Conservation (phyloP, 306 rosid genomes). For the Vicia villosa region DNA sequence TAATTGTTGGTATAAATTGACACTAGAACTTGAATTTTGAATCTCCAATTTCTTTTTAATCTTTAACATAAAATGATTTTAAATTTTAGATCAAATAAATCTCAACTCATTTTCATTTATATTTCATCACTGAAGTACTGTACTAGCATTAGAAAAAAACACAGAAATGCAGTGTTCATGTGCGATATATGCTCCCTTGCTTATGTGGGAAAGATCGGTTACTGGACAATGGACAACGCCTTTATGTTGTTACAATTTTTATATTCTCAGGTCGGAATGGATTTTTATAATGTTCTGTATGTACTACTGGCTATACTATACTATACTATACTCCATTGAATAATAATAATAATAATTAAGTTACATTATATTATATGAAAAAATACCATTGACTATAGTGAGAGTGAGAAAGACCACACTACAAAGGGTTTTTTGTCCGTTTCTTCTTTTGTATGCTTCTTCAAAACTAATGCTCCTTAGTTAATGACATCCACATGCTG, state of each 20-base stretch:
- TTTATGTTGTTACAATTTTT: conserved; percentile 32
- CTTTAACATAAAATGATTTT: no score
- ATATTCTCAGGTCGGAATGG: conserved; percentile 38
- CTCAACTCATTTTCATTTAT: no score
- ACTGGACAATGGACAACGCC: conserved; percentile 18
- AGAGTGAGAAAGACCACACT: conserved; percentile 47
- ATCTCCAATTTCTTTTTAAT: no score
- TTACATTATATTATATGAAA: background rate
- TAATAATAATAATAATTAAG: background rate
- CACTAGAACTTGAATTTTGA: no score
- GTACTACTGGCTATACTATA: background rate
- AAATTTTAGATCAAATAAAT: no score
- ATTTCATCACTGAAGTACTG: no score
- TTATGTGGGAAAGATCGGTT: conserved; percentile 41
- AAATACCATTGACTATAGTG: conserved; percentile 44
- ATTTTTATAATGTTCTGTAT: conserved; percentile 24
- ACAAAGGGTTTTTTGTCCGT: conserved; percentile 54
- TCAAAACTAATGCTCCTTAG: conserved; percentile 39
- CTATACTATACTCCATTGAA: background rate
- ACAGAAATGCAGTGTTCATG: conserved; percentile 43
- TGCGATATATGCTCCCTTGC: conserved; percentile 58
- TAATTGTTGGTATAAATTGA: no score
- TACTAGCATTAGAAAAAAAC: no score
- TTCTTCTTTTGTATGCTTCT: conserved; percentile 47
- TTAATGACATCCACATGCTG: conserved; percentile 24